Conservation (phyloP, 2,329 filamentous ascomycete genomes). For the Bipolaris oryzae region DNA sequence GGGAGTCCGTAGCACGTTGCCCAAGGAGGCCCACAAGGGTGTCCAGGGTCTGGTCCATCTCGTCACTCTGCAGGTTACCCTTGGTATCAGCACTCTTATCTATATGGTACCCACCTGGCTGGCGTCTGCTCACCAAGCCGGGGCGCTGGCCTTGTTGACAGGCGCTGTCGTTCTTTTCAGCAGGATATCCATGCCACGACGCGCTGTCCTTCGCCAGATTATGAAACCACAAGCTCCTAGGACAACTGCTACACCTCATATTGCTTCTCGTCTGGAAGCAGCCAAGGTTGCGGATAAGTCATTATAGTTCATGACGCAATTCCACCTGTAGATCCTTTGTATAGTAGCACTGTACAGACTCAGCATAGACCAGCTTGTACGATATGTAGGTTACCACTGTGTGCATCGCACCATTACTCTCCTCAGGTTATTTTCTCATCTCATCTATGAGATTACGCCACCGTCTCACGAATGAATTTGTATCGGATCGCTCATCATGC, state of each 20-base stretch:
- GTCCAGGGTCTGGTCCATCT: slow-evolving; percentile 82
- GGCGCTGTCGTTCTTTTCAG: slow-evolving; percentile 81
- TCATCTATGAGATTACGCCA: background rate
- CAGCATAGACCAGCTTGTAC: slow-evolving; percentile 6
- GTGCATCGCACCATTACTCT: background rate
- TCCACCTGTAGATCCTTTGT: background rate
- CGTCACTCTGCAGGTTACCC: slow-evolving; percentile 77
- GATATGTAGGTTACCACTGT: slow-evolving; percentile 9
- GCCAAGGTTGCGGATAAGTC: slow-evolving; percentile 23
- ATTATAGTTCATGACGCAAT: slow-evolving; percentile 11
- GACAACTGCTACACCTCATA: slow-evolving; percentile 24
- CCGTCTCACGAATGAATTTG: background rate
- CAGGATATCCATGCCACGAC: slow-evolving; percentile 43
- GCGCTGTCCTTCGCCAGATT: slow-evolving; percentile 39
- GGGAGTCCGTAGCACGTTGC: slow-evolving; percentile 64
- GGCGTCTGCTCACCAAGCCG: slow-evolving; percentile 91
- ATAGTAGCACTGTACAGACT: slow-evolving; percentile 5
- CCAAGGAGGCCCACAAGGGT: slow-evolving; percentile 69
- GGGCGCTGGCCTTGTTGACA: slow-evolving; percentile 81
- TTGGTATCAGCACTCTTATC: slow-evolving; percentile 89
- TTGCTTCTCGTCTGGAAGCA: slow-evolving; percentile 29
- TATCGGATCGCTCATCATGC: background rate
- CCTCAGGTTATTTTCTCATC: background rate
- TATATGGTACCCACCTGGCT: slow-evolving; percentile 91
- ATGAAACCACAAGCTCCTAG: slow-evolving; percentile 29